phyloP scores from a whole-genome alignment of 192 early-diverging fungal species.

The Coemansia sp. region DNA sequence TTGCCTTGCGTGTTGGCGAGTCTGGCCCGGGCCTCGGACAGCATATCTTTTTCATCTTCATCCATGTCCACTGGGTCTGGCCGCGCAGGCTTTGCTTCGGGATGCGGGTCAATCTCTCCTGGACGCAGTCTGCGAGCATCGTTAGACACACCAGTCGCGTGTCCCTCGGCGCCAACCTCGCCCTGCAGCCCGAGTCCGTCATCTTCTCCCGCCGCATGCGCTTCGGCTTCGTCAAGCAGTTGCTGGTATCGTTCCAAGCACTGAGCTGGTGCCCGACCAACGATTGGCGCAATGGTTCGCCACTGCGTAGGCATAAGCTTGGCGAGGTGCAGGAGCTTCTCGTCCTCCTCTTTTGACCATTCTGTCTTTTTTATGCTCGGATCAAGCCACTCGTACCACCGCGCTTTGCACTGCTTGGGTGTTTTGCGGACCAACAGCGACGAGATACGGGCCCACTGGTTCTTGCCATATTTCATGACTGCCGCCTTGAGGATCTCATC shows the following conservation, averaged over 20 bases:
- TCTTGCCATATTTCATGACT: conserved; percentile 98
- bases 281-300: conserved; percentile 98
- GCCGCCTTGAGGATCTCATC: conserved; percentile 98
- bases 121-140: conserved; percentile 83
- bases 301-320: conserved; percentile 99
- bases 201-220: conserved; percentile 65
- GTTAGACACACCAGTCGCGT: conserved; percentile 15
- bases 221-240: conserved; percentile 95
- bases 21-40: conserved; percentile 95
- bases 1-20: conserved; percentile 99
- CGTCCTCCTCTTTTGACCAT: conserved; percentile 98
- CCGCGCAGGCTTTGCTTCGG: conserved; percentile 93
- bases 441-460: conserved; percentile 98
- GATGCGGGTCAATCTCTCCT: conserved; percentile 97
- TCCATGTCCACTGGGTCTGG: conserved; percentile 99
- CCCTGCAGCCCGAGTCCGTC: conserved; percentile 62
- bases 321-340: conserved; percentile 93
- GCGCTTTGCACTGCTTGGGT: conserved; percentile 98
- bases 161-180: conserved; percentile 52
- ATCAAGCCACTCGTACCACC: conserved; percentile 99
- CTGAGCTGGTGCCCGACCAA: conserved; percentile 93
- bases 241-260: conserved; percentile 95
- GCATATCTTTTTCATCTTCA: conserved; percentile 99
- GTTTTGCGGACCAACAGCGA: conserved; percentile 92
- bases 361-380: conserved; percentile 99